phyloP scores from a whole-genome alignment of 176 grass and related monocot genomes.

The Tuctoria greenei region DNA sequence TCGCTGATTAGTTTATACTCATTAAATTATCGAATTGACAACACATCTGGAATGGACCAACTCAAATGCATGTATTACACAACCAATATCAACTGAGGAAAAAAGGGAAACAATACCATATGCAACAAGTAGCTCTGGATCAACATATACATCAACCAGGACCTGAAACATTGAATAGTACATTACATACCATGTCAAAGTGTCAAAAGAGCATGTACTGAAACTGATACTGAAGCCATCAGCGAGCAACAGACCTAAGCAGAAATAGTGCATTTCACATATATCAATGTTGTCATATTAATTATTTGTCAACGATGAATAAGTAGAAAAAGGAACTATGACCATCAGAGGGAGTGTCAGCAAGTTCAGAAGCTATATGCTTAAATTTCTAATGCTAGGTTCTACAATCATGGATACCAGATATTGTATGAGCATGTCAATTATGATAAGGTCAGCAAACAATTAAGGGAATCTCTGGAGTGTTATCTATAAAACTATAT shows the following conservation, averaged over 20 bases:
- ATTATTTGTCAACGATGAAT: conserved; percentile 11
- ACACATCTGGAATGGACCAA: background rate
- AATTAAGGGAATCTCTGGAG: conserved; percentile 19
- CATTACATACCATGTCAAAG: conserved; percentile 28
- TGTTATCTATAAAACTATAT: background rate
- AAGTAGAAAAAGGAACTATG: conserved; percentile 4
- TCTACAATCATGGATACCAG: conserved; percentile 21
- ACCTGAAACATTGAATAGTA: conserved; percentile 56
- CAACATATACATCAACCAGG: conserved; percentile 86
- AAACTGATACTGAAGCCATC: conserved; percentile 1
- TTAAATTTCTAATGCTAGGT: too few species aligned
- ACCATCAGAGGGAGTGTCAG: background rate
- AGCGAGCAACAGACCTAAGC: background rate
- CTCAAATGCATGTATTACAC: conserved; percentile 1
- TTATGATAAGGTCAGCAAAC: background rate
- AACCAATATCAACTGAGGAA: conserved; percentile 25
- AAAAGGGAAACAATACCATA: conserved; percentile 71
- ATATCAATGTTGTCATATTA: background rate
- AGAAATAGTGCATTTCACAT: conserved; percentile 16
- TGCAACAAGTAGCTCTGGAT: conserved; percentile 93
- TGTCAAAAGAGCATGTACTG: conserved; percentile 12
- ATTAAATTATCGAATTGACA: too few species aligned
- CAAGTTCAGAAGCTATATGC: conserved; percentile 11
- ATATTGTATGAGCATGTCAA: background rate
- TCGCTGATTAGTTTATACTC: background rate